Evolutionary conservation across 2,329 filamentous ascomycete species (phyloP), one percentile per base, ranked within the genome.

Genomic region (Didymella lethalis): DNA sequence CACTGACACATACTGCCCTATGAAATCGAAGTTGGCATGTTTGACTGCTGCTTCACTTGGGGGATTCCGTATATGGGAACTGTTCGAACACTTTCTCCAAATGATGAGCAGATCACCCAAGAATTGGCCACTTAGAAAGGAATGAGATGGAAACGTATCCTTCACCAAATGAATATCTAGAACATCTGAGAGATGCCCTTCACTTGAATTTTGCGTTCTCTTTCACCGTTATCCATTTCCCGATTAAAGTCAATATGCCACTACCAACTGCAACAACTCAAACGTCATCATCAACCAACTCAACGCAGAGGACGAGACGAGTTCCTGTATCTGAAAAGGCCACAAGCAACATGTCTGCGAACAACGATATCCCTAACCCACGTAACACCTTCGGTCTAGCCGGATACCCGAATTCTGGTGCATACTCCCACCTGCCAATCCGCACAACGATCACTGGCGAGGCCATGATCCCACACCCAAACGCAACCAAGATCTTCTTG

Each of bases 381-480:
- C 20, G 29, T 25, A 25, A 28, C 18, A 20, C 20, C 23, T 25
- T 44, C 11, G 41, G 41, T n/a, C 6, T 44, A 4, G 41, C 25
- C 11, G 41, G 41, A 6, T 57, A 57, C 40, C 54, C 48, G 4
- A 48, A 5, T n/a, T 29, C 54, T 1, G 54, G 54, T 7, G 44
- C 49, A 2, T 49, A 36, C 29, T 40, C 48, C 8, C 55, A 54
- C 23, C 55, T 54, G 12, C 49, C 55, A 14, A 8, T 46, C 16
- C 46, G 47, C 14, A 31, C 16, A 26, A 41, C 6, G 18, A 31
- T 68, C 20, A 61, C 54, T n/a, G 68, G 70, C 3, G 23, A 32
- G 1, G 36, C 40, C 16, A 26, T 26, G 1, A 18, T 16, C 14
- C 14, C 18, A 8, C 44, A 53, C 8, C 55, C 44, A 32, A 48